Conservation (phyloP, 2,329 filamentous ascomycete species). For the Phaeoacremonium minimum region DNA sequence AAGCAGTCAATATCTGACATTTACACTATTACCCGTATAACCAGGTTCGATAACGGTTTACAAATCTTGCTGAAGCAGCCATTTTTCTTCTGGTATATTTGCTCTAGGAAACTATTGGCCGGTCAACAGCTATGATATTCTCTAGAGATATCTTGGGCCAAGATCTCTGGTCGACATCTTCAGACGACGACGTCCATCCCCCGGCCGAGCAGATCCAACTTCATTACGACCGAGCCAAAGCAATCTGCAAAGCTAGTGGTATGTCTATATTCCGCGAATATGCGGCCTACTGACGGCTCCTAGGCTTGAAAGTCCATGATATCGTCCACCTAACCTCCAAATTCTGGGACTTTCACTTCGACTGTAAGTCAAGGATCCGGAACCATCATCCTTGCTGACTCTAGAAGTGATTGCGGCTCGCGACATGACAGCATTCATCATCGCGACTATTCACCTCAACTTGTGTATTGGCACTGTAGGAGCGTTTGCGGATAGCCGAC, state of each 20-base stretch:
- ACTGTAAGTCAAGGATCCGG: conserved; percentile 11
- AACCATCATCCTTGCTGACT: conserved; percentile 1
- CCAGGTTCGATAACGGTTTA: too few relatives aligned
- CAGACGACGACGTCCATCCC: background rate
- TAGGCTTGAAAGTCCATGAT: conserved; percentile 13
- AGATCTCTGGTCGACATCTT: background rate
- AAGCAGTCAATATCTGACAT: too few relatives aligned
- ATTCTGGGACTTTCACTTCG: conserved; percentile 18
- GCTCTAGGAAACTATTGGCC: background rate
- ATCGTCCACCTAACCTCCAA: conserved; percentile 13
- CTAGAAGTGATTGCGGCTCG: conserved; percentile 5
- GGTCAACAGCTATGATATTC: background rate
- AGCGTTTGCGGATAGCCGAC: conserved; percentile 1
- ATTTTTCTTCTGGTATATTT: too few relatives aligned
- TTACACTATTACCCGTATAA: too few relatives aligned
- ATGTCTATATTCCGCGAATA: background rate
- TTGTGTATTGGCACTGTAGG: conserved; percentile 22
- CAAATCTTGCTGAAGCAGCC: too few relatives aligned
- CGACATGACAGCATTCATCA: conserved; percentile 14
- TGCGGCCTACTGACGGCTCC: background rate
- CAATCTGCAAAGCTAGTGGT: background rate
- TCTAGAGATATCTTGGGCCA: background rate
- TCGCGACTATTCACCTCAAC: conserved; percentile 24
- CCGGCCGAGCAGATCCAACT: conserved; percentile 6
- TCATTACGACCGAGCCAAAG: conserved; percentile 9